Percentiles rank a stretch among this genome's conserved stretches.
Conservation (phyloP, 2,329 filamentous ascomycete genomes). For the Talaromyces sp. region DNA sequence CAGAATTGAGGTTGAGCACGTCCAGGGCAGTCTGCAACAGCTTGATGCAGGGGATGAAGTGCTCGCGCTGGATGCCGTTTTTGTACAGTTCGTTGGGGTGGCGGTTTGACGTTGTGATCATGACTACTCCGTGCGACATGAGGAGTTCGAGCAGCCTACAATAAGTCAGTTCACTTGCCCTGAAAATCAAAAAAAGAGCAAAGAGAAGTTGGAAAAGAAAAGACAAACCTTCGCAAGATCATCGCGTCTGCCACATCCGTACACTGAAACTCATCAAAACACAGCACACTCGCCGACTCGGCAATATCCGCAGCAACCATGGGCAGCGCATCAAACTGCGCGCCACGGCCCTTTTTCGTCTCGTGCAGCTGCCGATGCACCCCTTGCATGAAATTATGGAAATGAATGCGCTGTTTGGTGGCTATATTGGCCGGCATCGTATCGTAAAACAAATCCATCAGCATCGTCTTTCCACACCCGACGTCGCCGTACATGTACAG, state of each 20-base stretch:
- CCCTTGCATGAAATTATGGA: slow-evolving; percentile 99
- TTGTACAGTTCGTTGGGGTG: slow-evolving; percentile 95
- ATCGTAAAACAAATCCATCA: slow-evolving; percentile 98
- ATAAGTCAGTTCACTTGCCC: not conserved
- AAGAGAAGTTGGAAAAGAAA: too few relatives aligned
- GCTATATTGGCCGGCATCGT: slow-evolving; percentile 75
- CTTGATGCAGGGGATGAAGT: slow-evolving; percentile 91
- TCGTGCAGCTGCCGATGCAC: slow-evolving; percentile 86
- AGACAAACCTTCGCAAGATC: slow-evolving; percentile 85
- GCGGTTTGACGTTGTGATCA: slow-evolving; percentile 95
- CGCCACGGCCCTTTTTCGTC: slow-evolving; percentile 83
- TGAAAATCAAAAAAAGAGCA: not conserved
- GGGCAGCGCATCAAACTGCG: slow-evolving; percentile 82
- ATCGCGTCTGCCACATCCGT: slow-evolving; percentile 98
- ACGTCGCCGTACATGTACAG: slow-evolving; percentile 96
- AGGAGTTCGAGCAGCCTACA: slow-evolving; percentile 71
- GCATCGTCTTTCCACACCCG: slow-evolving; percentile 96
- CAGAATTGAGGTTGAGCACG: slow-evolving; percentile 90
- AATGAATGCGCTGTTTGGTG: slow-evolving; percentile 89
- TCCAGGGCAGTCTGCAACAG: slow-evolving; percentile 78
- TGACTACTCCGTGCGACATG: slow-evolving; percentile 94
- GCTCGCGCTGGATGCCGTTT: slow-evolving; percentile 93
- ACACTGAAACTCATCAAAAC: slow-evolving; percentile 98
- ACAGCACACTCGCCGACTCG: slow-evolving; percentile 75
- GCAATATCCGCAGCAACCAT: slow-evolving; percentile 95